Evolutionary conservation across 2,329 filamentous ascomycete genomes (phyloP), one percentile per base, ranked within the genome.

Genomic region (Fusarium guadeloupense): DNA sequence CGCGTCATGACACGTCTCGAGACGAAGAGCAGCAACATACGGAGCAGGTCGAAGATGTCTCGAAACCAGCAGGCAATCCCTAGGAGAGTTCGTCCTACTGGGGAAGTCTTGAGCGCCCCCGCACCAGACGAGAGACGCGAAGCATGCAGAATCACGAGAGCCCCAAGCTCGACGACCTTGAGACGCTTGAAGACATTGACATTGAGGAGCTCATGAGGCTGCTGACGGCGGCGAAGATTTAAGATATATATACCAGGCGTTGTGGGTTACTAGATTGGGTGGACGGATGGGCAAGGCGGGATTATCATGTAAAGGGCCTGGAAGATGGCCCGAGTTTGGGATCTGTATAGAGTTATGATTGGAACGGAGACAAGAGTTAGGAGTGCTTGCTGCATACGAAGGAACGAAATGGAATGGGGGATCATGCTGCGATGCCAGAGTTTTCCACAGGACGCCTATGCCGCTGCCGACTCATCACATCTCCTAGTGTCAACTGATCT

Each of bases 131-230:
- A 33, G 52, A 45, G 26, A 47, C 14, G 44, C 54, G 42, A 52
- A 51, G 44, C 33, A 46, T 42, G 34, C 48, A 39, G 19, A 28
- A 19, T 20, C 44, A 34, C 26, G 56, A 58, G 34, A 41, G 33
- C 17, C 33, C 45, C 44, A 49, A 25, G 28, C 51, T 65, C 42
- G 62, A 67, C n/a, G 70, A 67, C 37, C 60, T 67, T 28, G 71
- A 72, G 56, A 64, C 57, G 23, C 69, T 75, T 49, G 69, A 72
- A 54, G 54, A 71, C 23, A 54, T 72, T 52, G 67, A 72, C 47
- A 46, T 70, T 45, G 67, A 69, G 37, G 70, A 72, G 19, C 43
- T 73, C 52, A 55, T 62, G 52, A 64, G 54, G 48, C 50, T 69
- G 44, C 43, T 72, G 57, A 65, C 63, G 45, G 59, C 50, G 56